Conservation (phyloP, 352 stramenopile species). For the Achlya hypogyna region DNA sequence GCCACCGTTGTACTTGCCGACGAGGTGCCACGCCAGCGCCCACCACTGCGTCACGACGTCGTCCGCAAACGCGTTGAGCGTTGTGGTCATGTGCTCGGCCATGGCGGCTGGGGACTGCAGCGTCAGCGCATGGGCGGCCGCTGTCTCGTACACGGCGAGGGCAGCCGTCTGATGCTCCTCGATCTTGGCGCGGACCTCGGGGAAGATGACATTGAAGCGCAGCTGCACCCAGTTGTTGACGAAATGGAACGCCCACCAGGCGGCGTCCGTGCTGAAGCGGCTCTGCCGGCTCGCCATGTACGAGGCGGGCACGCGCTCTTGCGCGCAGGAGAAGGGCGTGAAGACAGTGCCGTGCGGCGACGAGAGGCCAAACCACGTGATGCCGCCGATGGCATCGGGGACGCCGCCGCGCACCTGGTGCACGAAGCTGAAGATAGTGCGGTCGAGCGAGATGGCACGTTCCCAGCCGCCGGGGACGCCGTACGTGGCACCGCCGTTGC, state of each 20-base stretch:
- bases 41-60: conserved; percentile 48
- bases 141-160: conserved; percentile 8
- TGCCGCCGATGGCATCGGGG: conserved; percentile 5
- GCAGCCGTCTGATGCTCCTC: background rate
- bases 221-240: conserved; percentile 28
- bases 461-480: conserved; percentile 68
- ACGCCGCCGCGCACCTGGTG: conserved; percentile 30
- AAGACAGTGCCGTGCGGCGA: conserved; percentile 18
- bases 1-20: conserved; percentile 33
- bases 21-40: conserved; percentile 46
- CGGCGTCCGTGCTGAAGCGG: conserved; percentile 21
- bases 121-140: background rate
- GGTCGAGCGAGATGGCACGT: conserved; percentile 86
- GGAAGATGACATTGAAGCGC: conserved; percentile 25
- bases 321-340: conserved; percentile 19
- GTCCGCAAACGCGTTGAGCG: conserved; percentile 14
- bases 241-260: conserved; percentile 29
- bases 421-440: conserved; percentile 82
- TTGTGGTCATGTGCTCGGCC: background rate
- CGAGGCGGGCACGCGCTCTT: conserved; percentile 5
- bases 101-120: conserved; percentile 21
- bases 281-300: conserved; percentile 19
- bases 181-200: conserved; percentile 13
- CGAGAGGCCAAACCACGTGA: conserved; percentile 18
- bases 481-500: conserved; percentile 54